Evolutionary conservation across 768 basidiomycete genomes (phyloP).

Genomic region (Termitomyces sp.): DNA sequence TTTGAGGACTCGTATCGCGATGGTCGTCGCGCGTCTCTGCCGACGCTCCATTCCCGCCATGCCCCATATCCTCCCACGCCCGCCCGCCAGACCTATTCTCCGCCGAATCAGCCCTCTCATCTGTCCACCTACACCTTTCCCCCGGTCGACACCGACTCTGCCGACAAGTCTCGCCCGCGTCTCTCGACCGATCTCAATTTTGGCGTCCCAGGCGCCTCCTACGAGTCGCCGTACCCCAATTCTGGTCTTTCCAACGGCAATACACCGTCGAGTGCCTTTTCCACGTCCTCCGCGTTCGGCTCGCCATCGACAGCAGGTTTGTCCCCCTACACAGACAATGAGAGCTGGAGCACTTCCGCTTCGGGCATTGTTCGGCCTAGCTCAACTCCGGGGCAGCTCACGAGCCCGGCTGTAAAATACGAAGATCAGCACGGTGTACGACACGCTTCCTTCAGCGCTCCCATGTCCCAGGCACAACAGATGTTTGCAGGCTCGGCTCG

Average conservation of each 20-base stretch:
- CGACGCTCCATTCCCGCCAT: slow-evolving; percentile 43
- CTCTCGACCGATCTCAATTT: slow-evolving; percentile 47
- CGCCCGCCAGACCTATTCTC: slow-evolving; percentile 45
- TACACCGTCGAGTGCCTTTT: slow-evolving; percentile 48
- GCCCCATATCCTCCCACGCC: slow-evolving; percentile 46
- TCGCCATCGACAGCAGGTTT: slow-evolving; percentile 43
- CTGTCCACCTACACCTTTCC: slow-evolving; percentile 59
- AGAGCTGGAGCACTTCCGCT: slow-evolving; percentile 53
- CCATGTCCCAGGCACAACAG: slow-evolving; percentile 55
- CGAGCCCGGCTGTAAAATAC: slow-evolving; percentile 58
- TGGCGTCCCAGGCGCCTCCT: slow-evolving; percentile 21
- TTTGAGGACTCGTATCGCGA: slow-evolving; percentile 64
- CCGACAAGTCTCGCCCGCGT: slow-evolving; percentile 42
- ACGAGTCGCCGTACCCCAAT: slow-evolving; percentile 46
- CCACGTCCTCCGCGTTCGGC: slow-evolving; percentile 41
- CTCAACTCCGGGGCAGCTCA: slow-evolving; percentile 60
- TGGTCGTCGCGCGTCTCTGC: slow-evolving; percentile 33
- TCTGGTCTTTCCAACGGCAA: slow-evolving; percentile 49
- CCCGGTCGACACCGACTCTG: slow-evolving; percentile 33
- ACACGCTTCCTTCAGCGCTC: slow-evolving; percentile 62
- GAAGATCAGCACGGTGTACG: slow-evolving; percentile 56
- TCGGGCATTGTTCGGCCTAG: slow-evolving; percentile 63
- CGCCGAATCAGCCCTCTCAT: slow-evolving; percentile 35
- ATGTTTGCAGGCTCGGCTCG: slow-evolving; percentile 68
- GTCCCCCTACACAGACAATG: slow-evolving; percentile 45